These are phyloP conservation scores for Ophiostoma himal-ulmi DNA, from an alignment of 2,329 filamentous ascomycete genomes.

Conservation along the genomic window DNA sequence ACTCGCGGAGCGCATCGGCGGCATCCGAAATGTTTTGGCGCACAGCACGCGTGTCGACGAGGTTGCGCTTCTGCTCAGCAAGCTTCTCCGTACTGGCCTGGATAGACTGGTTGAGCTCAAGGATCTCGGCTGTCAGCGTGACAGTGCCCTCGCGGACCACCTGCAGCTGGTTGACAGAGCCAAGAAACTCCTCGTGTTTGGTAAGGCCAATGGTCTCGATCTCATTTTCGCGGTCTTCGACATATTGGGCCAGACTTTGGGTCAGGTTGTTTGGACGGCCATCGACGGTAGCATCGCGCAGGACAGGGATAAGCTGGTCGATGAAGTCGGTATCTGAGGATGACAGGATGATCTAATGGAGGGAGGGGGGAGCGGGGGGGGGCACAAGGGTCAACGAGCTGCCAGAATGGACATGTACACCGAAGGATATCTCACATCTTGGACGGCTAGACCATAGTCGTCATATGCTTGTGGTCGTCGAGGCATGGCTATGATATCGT, in stretches of 20 bases:
- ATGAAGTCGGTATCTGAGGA: slow-evolving; percentile 90
- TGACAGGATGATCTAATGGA: slow-evolving; percentile 75
- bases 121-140: slow-evolving; percentile 78
- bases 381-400: not conserved
- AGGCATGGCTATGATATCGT: slow-evolving; percentile 23
- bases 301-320: slow-evolving; percentile 87
- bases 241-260: slow-evolving; percentile 73
- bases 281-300: slow-evolving; percentile 79
- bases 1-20: slow-evolving; percentile 80
- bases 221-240: slow-evolving; percentile 78
- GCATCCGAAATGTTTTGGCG: slow-evolving; percentile 95
- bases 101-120: slow-evolving; percentile 89
- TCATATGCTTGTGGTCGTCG: slow-evolving; percentile 29
- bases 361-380: not conserved
- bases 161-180: slow-evolving; percentile 90
- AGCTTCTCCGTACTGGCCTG: slow-evolving; percentile 91
- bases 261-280: slow-evolving; percentile 68
- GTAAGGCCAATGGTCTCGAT: slow-evolving; percentile 93
- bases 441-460: slow-evolving; percentile 30
- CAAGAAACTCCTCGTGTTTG: slow-evolving; percentile 94
- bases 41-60: slow-evolving; percentile 87
- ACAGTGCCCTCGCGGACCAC: slow-evolving; percentile 87
- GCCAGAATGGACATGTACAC: not conserved
- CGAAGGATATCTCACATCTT: slow-evolving; percentile 25
- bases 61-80: slow-evolving; percentile 85